Evolutionary conservation across 768 basidiomycete genomes (phyloP).

Genomic region (Sporobolomyces phaffii): DNA sequence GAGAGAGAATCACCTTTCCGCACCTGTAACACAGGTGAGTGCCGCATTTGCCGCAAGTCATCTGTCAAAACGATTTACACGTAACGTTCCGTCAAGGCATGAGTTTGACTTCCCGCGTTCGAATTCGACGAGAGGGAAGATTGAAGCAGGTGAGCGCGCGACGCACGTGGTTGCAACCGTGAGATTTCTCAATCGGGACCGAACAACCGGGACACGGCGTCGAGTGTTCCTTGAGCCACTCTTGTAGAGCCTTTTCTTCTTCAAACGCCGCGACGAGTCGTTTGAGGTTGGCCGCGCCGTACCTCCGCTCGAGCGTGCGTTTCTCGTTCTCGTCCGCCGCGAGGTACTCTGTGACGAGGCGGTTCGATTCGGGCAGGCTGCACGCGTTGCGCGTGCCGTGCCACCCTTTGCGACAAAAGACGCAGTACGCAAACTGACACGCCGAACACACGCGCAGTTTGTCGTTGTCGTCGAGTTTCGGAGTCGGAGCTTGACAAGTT

Average conservation of each 20-base stretch:
- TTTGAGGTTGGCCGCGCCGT: constrained; percentile 36
- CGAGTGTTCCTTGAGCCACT: constrained; percentile 35
- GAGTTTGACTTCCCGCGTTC: too few relatives aligned
- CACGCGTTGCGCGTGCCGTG: constrained; percentile 40
- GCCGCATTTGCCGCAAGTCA: constrained; percentile 24
- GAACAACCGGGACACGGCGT: constrained; percentile 32
- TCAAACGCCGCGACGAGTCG: constrained; percentile 35
- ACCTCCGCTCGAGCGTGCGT: constrained; percentile 34
- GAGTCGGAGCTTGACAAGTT: constrained; percentile 36
- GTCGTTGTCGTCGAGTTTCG: constrained; percentile 36
- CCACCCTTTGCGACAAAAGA: constrained; percentile 36
- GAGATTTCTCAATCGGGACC: constrained; percentile 22
- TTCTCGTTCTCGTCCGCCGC: not conserved
- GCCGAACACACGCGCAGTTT: constrained; percentile 34
- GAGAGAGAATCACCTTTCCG: constrained; percentile 14
- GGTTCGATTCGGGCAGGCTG: constrained; percentile 27
- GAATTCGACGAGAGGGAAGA: not conserved
- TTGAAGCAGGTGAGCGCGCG: not conserved
- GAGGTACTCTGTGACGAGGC: constrained; percentile 35
- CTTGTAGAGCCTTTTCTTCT: constrained; percentile 39
- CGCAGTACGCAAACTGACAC: constrained; percentile 27
- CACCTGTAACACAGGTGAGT: constrained; percentile 34
- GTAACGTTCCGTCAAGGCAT: too few relatives aligned
- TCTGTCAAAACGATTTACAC: too few relatives aligned
- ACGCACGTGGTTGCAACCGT: constrained; percentile 27